Evolutionary conservation across 192 early-diverging fungal species (phyloP).

Genomic region (Spinellus fusiger): DNA sequence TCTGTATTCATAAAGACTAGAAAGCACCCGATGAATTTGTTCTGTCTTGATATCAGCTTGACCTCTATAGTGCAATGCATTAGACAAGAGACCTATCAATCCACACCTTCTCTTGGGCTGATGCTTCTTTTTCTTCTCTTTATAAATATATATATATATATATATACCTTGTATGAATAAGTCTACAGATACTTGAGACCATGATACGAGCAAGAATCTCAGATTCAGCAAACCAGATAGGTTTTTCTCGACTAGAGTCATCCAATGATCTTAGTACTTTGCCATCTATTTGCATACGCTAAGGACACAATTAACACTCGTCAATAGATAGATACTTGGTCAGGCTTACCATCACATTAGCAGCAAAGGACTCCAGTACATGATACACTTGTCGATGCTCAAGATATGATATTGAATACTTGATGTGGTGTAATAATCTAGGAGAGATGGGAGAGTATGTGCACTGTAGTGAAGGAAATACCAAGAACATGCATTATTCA

Average conservation of each 20-base stretch:
- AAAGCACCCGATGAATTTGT: constrained; percentile 37
- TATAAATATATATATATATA: too few relatives aligned
- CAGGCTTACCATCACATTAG: constrained; percentile 44
- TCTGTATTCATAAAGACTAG: constrained; percentile 41
- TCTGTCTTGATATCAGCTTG: constrained; percentile 46
- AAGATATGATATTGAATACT: constrained; percentile 58
- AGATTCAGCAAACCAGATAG: constrained; percentile 56
- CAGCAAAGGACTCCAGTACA: constrained; percentile 60
- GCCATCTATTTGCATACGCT: constrained; percentile 38
- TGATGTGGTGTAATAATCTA: constrained; percentile 61
- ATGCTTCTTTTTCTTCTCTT: too few relatives aligned
- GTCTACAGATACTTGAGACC: constrained; percentile 43
- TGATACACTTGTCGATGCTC: constrained; percentile 63
- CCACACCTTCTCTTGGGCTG: too few relatives aligned
- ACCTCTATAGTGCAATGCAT: constrained; percentile 27
- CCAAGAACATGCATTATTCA: background rate
- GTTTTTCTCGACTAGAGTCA: constrained; percentile 47
- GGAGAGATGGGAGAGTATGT: constrained; percentile 53
- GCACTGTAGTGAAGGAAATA: background rate
- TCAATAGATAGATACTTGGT: background rate
- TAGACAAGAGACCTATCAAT: background rate
- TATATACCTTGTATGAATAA: constrained; percentile 47
- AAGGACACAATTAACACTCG: background rate
- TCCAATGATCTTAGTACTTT: constrained; percentile 49
- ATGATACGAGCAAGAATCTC: constrained; percentile 51